phyloP scores from a whole-genome alignment of 768 basidiomycete species.

The Candolleomyces eurysporus region DNA sequence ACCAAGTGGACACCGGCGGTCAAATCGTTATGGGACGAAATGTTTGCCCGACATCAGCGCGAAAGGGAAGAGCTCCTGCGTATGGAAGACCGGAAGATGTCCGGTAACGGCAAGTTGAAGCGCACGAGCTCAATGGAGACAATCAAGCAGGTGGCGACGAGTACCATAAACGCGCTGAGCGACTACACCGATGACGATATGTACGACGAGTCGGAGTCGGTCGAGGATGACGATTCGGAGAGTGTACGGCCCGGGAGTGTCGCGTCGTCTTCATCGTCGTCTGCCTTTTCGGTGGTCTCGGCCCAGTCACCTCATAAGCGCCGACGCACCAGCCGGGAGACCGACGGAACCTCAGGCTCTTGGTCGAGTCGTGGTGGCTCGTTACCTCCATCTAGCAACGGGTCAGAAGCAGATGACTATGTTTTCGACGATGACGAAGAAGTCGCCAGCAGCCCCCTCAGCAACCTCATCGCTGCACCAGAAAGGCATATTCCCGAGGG shows the following conservation, averaged over 20 bases:
- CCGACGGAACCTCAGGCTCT: too few species aligned
- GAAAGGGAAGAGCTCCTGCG: conserved; percentile 55
- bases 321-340: too few species aligned
- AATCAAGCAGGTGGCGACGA: conserved; percentile 7
- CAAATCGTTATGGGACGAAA: conserved; percentile 57
- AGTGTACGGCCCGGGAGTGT: not conserved
- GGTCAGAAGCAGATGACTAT: too few species aligned
- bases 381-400: too few species aligned
- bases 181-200: not conserved
- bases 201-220: not conserved
- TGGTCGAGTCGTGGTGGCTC: too few species aligned
- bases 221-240: not conserved
- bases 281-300: too few species aligned
- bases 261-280: too few species aligned
- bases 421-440: too few species aligned
- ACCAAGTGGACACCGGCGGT: conserved; percentile 28
- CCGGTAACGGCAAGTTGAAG: conserved; percentile 17
- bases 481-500: too few species aligned
- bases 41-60: conserved; percentile 53
- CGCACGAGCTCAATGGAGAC: conserved; percentile 22
- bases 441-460: too few species aligned
- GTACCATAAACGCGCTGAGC: conserved; percentile 6
- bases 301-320: too few species aligned
- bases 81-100: conserved; percentile 40
- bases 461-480: too few species aligned